phyloP scores from a whole-genome alignment of 768 basidiomycete genomes.

The Boletus bicolor region DNA sequence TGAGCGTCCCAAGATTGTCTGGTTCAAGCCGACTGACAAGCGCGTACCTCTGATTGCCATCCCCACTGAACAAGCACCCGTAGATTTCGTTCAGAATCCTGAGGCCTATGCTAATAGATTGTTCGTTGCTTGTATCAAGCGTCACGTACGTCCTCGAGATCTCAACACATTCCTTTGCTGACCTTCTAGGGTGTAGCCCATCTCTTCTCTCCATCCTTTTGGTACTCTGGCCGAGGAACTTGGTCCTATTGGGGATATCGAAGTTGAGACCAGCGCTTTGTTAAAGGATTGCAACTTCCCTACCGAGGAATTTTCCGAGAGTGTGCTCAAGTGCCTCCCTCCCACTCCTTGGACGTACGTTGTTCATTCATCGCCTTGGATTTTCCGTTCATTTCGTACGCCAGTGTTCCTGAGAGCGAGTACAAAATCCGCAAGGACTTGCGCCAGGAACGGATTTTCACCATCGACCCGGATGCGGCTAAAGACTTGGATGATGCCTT shows the following conservation, averaged over 20 bases:
- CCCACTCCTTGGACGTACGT: conserved; percentile 91
- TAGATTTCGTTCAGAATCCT: conserved; percentile 92
- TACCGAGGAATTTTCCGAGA: conserved; percentile 93
- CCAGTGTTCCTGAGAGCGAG: conserved; percentile 85
- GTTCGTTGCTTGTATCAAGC: conserved; percentile 98
- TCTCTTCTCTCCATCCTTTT: conserved; percentile 97
- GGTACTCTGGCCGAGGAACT: conserved; percentile 97
- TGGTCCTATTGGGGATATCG: conserved; percentile 96
- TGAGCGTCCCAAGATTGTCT: conserved; percentile 97
- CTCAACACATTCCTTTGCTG: conserved; percentile 11
- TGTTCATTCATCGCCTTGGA: not conserved
- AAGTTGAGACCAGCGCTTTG: conserved; percentile 95
- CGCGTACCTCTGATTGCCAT: conserved; percentile 98
- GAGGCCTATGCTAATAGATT: conserved; percentile 87
- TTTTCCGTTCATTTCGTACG: conserved; percentile 9
- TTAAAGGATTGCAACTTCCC: conserved; percentile 99
- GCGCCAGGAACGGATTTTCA: conserved; percentile 82
- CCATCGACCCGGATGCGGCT: conserved; percentile 86
- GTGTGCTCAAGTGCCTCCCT: conserved; percentile 92
- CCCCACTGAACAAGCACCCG: conserved; percentile 96
- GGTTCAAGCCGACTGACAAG: conserved; percentile 99
- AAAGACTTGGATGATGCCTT: conserved; percentile 95
- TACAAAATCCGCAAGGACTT: conserved; percentile 86
- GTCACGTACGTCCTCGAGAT: conserved; percentile 65
- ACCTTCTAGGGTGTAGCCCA: conserved; percentile 51